Percentiles rank a stretch among this genome's conserved stretches.
These are phyloP conservation scores for Globisporangium lucens DNA, from an alignment of 352 stramenopile species.

Conservation along the genomic window DNA sequence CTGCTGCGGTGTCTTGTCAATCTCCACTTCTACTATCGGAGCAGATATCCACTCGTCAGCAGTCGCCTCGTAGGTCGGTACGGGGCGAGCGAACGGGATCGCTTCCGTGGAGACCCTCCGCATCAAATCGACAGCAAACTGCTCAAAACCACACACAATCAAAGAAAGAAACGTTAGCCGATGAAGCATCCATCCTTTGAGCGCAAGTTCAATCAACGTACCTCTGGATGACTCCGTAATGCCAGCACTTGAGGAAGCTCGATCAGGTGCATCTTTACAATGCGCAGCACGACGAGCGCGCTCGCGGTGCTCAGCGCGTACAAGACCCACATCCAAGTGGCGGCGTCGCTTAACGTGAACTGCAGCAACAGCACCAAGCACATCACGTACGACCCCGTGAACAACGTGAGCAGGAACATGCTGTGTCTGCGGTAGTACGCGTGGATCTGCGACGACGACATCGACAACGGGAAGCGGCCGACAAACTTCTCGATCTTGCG, in stretches of 20 bases:
- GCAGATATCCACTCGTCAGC: neutral
- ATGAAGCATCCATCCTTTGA: no score
- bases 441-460: conserved; percentile 47
- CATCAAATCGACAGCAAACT: conserved; percentile 53
- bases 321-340: conserved; percentile 46
- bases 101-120: conserved; percentile 27
- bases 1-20: neutral
- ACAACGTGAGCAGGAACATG: conserved; percentile 41
- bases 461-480: conserved; percentile 45
- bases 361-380: conserved; percentile 41
- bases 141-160: neutral
- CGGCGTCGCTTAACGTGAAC: conserved; percentile 27
- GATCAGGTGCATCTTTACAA: conserved; percentile 67
- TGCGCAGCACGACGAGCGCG: conserved; percentile 62
- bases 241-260: conserved; percentile 68
- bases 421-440: conserved; percentile 49
- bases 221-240: conserved; percentile 61
- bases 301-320: conserved; percentile 58
- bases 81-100: conserved; percentile 58
- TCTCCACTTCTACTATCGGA: conserved; percentile 14
- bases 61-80: conserved; percentile 40
- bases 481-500: conserved; percentile 79
- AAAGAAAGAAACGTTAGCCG: neutral
- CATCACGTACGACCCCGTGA: conserved; percentile 36
- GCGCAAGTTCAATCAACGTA: conserved; percentile 17